Conservation (phyloP, 768 basidiomycete species). For the Hygrocybe punicea region DNA sequence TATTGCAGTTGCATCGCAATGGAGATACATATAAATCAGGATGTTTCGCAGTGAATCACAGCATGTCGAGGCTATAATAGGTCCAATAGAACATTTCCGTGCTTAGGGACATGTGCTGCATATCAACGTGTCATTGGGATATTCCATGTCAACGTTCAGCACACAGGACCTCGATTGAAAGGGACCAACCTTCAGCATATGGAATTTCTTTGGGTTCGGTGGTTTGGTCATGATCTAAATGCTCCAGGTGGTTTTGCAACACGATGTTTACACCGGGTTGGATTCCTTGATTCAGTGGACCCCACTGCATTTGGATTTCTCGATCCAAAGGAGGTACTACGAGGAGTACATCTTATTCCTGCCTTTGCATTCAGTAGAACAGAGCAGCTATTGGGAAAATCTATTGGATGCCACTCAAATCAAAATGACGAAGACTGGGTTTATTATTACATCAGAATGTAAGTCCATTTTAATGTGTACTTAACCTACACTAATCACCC, state of each 20-base stretch:
- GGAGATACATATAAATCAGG: too few relatives aligned
- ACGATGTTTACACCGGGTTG: neutral
- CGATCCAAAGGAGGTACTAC: too few relatives aligned
- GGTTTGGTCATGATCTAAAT: conserved; percentile 4
- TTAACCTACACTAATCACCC: neutral
- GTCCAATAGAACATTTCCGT: too few relatives aligned
- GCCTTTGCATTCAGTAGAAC: conserved; percentile 2
- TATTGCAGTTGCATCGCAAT: too few relatives aligned
- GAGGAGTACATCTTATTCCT: too few relatives aligned
- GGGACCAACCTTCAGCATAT: neutral
- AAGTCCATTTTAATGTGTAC: conserved; percentile 9
- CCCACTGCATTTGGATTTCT: too few relatives aligned
- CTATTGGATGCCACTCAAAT: neutral
- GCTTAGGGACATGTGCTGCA: too few relatives aligned
- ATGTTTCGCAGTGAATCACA: too few relatives aligned
- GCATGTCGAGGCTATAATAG: too few relatives aligned
- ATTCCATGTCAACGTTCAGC: conserved; percentile 16
- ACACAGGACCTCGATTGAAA: neutral
- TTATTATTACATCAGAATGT: conserved; percentile 40
- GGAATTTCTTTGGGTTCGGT: too few relatives aligned
- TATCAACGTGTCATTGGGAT: conserved; percentile 18
- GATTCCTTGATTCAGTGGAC: conserved; percentile 5
- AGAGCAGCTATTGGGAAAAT: neutral
- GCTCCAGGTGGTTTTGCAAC: neutral
- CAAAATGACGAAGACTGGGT: conserved; percentile 23